Percentiles rank a stretch among this genome's conserved stretches.
Evolutionary conservation across 805 yeast genomes (phyloP).

Genomic region (Myxozyma neglecta): DNA sequence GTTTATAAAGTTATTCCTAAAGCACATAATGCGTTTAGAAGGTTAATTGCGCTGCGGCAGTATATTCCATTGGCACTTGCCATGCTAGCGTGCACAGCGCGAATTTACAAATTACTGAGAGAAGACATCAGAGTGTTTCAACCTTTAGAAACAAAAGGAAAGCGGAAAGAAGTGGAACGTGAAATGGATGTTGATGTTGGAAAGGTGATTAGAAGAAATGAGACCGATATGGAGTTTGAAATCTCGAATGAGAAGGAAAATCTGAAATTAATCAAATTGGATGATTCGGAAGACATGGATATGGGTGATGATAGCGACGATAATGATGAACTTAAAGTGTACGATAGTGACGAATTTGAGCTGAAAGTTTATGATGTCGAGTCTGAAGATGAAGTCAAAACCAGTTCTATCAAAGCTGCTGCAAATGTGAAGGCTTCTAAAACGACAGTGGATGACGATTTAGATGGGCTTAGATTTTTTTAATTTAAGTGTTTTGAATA

Average conservation of each 20-base stretch:
- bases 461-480: slow-evolving; percentile 10
- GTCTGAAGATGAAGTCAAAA: neutral
- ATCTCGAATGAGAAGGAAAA: neutral
- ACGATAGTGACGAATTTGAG: neutral
- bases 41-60: slow-evolving; percentile 21
- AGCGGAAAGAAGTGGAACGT: neutral
- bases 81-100: slow-evolving; percentile 14
- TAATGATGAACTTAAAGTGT: neutral
- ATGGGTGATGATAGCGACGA: slow-evolving; percentile 1
- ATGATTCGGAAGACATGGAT: neutral
- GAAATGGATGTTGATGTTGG: slow-evolving; percentile 7
- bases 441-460: neutral
- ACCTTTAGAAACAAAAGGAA: neutral
- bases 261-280: neutral
- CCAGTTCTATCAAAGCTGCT: neutral
- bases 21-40: slow-evolving; percentile 22
- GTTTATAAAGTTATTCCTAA: slow-evolving; percentile 22
- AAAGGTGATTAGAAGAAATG: neutral
- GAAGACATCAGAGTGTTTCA: slow-evolving; percentile 9
- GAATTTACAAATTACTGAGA: slow-evolving; percentile 11
- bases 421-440: neutral
- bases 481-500: neutral
- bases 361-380: neutral
- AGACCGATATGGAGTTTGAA: neutral
- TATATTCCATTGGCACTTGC: slow-evolving; percentile 19